A percentile compares a stretch with the other conserved stretches of the same genome.
Conservation (phyloP, 176 grass and related monocot species). For the sorghum (Sorghum bicolor) region DNA sequence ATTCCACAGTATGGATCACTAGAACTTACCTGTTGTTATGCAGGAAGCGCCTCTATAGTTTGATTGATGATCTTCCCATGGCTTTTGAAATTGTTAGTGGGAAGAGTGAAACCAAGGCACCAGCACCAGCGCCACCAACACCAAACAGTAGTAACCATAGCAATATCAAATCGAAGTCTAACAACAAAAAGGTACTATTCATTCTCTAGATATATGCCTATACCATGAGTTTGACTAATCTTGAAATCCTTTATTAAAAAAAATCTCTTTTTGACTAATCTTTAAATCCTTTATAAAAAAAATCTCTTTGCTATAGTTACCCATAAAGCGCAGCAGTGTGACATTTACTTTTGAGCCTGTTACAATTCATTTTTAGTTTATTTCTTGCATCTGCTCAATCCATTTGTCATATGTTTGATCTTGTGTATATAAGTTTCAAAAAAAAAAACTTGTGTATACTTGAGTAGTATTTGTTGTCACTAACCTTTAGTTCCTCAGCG, state of each 20-base stretch:
- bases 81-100: slow-evolving; percentile 78
- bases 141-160: slow-evolving; percentile 50
- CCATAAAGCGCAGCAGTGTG: not conserved
- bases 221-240: not conserved
- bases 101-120: slow-evolving; percentile 64
- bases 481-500: not conserved
- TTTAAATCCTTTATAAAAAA: not conserved
- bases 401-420: not conserved
- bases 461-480: not conserved
- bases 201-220: not conserved
- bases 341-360: not conserved
- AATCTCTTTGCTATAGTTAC: not conserved
- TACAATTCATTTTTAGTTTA: not conserved
- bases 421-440: too few species aligned
- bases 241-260: not conserved
- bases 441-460: not conserved
- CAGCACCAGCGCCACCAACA: slow-evolving; percentile 40
- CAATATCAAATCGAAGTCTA: slow-evolving; percentile 78
- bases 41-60: slow-evolving; percentile 89
- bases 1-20: not conserved
- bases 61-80: slow-evolving; percentile 90
- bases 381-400: not conserved
- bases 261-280: not conserved
- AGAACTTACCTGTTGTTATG: not conserved
- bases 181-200: slow-evolving; percentile 61